phyloP scores from a whole-genome alignment of 73 alveolate species.

The Symbiodinium pilosum region DNA sequence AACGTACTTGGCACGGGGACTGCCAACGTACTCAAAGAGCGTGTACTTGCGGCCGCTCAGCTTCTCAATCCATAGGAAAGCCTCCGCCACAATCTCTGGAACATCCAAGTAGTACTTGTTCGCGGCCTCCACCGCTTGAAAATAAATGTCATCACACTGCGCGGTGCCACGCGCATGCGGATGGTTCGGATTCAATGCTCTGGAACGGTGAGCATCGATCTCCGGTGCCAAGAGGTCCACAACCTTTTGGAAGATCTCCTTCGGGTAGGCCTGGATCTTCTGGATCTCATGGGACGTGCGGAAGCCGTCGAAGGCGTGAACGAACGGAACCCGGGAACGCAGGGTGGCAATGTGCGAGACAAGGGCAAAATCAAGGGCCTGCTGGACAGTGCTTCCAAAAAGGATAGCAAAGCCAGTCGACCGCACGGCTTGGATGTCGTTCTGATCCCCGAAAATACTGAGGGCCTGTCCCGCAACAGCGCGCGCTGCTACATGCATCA shows the following conservation, averaged over 20 bases:
- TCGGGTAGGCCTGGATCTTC: conserved; percentile 88
- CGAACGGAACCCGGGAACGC: conserved; percentile 86
- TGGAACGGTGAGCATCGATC: conserved; percentile 74
- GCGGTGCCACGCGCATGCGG: conserved; percentile 95
- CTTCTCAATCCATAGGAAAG: conserved; percentile 84
- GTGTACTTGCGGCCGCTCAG: conserved; percentile 90
- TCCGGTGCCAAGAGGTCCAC: conserved; percentile 85
- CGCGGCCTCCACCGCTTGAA: conserved; percentile 93
- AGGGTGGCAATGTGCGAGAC: conserved; percentile 90
- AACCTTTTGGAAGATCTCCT: conserved; percentile 70
- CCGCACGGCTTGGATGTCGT: conserved; percentile 92
- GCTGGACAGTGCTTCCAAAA: conserved; percentile 93
- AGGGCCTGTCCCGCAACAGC: conserved; percentile 94
- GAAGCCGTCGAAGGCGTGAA: conserved; percentile 92
- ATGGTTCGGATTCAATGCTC: conserved; percentile 80
- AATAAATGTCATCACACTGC: conserved; percentile 87
- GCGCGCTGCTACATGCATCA: conserved; percentile 91
- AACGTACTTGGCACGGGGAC: conserved; percentile 71
- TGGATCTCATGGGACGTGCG: conserved; percentile 88
- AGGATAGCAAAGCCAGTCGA: conserved; percentile 85
- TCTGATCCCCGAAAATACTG: conserved; percentile 87
- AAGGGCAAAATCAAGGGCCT: conserved; percentile 74
- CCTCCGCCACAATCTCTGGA: conserved; percentile 75
- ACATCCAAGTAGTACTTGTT: conserved; percentile 77
- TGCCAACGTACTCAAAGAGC: conserved; percentile 65